Evolutionary conservation across 441 rosid species (phyloP).

Genomic region (Jatropha podagrica): DNA sequence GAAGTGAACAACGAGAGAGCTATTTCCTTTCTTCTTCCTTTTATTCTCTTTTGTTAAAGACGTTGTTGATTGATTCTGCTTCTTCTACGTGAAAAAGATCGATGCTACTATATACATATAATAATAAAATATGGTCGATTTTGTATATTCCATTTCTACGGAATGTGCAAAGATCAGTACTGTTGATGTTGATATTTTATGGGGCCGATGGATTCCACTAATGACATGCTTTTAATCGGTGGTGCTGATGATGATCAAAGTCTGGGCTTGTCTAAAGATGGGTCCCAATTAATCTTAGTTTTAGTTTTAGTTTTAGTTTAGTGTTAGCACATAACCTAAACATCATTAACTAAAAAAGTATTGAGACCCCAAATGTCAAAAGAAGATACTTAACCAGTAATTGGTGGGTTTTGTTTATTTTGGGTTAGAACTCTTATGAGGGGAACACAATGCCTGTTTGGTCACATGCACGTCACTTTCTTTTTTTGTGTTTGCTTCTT

Average conservation of each 20-base stretch:
- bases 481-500: conserved; percentile 17
- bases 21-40: conserved; percentile 26
- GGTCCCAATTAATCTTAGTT: conserved; percentile 26
- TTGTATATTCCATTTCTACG: conserved; percentile 32
- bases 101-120: conserved; percentile 14
- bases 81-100: conserved; percentile 37
- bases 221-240: conserved; percentile 43
- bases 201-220: conserved; percentile 48
- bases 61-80: conserved; percentile 32
- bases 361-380: conserved; percentile 41
- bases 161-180: conserved; percentile 21
- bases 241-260: conserved; percentile 29
- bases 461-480: conserved; percentile 80
- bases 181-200: conserved; percentile 30
- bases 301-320: not conserved
- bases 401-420: conserved; percentile 28
- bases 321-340: conserved; percentile 14
- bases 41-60: conserved; percentile 37
- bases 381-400: conserved; percentile 29
- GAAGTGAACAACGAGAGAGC: conserved; percentile 46
- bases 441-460: conserved; percentile 83
- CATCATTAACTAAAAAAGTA: conserved; percentile 36
- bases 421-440: conserved; percentile 33
- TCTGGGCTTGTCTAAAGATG: conserved; percentile 31
- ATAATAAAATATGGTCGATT: too few species aligned